phyloP scores from a whole-genome alignment of 2,329 filamentous ascomycete genomes.

The Botrytis fabae region DNA sequence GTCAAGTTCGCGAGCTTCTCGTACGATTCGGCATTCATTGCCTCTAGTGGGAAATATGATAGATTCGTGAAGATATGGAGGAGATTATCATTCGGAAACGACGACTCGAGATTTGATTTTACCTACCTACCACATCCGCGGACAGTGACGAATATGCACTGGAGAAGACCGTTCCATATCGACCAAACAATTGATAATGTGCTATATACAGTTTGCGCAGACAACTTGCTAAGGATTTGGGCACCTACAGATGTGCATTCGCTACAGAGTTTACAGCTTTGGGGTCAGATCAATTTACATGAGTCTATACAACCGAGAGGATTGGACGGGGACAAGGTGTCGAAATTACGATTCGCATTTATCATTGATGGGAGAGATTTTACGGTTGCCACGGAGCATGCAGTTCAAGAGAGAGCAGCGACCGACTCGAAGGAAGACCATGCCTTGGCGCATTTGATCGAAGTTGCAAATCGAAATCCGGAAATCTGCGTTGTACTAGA shows the following conservation, averaged over 20 bases:
- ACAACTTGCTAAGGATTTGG: slow-evolving; percentile 82
- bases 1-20: slow-evolving; percentile 77
- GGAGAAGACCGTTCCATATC: slow-evolving; percentile 75
- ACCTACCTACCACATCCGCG: slow-evolving; percentile 85
- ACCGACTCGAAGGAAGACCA: slow-evolving; percentile 61
- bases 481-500: slow-evolving; percentile 88
- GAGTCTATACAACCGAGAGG: slow-evolving; percentile 59
- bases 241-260: slow-evolving; percentile 71
- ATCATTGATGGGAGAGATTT: slow-evolving; percentile 83
- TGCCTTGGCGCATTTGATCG: slow-evolving; percentile 79
- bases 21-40: slow-evolving; percentile 83
- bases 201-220: slow-evolving; percentile 83
- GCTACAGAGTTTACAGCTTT: slow-evolving; percentile 72
- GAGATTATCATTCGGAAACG: slow-evolving; percentile 76
- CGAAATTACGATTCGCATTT: slow-evolving; percentile 65
- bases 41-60: slow-evolving; percentile 76
- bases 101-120: slow-evolving; percentile 85
- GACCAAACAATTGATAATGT: slow-evolving; percentile 83
- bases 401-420: slow-evolving; percentile 58
- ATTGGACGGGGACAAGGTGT: slow-evolving; percentile 26
- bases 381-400: slow-evolving; percentile 71
- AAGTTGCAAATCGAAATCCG: slow-evolving; percentile 79
- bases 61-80: slow-evolving; percentile 91
- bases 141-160: slow-evolving; percentile 78
- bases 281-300: slow-evolving; percentile 76